A percentile compares a stretch with the other conserved stretches of the same genome.
phyloP scores from a whole-genome alignment of 1,284 basidiomycete genomes.

The Ceratobasidium sp. region DNA sequence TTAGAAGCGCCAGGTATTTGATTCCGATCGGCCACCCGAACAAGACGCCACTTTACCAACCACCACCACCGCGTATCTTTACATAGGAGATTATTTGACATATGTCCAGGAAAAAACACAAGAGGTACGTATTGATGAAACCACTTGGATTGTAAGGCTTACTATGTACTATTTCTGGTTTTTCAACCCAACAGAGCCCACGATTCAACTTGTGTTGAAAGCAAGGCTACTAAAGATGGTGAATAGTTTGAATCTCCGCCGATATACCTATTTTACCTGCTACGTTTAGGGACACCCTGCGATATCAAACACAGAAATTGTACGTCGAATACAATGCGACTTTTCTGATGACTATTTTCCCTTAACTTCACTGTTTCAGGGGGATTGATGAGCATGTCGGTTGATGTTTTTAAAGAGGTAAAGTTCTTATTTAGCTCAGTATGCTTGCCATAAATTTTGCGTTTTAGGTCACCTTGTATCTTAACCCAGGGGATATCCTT shows the following conservation, averaged over 20 bases:
- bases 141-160: background rate
- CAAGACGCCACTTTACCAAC: background rate
- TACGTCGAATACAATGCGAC: background rate
- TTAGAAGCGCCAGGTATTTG: slow-evolving; percentile 28
- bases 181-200: background rate
- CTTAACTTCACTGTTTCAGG: background rate
- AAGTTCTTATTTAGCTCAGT: background rate
- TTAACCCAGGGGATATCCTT: slow-evolving; percentile 19
- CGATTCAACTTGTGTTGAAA: background rate
- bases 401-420: slow-evolving; percentile 39
- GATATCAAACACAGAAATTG: background rate
- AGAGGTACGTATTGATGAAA: background rate
- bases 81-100: background rate
- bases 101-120: slow-evolving; percentile 34
- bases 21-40: slow-evolving; percentile 9
- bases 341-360: background rate
- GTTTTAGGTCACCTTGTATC: slow-evolving; percentile 20
- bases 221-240: background rate
- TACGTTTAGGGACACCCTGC: background rate
- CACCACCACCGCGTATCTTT: background rate
- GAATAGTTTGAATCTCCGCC: background rate
- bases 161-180: background rate
- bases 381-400: slow-evolving; percentile 1
- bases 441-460: background rate
- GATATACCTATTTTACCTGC: background rate